A percentile compares a stretch with the other conserved stretches of the same genome.
phyloP scores from a whole-genome alignment of 2,329 filamentous ascomycete species.

The Penicillium paneum region DNA sequence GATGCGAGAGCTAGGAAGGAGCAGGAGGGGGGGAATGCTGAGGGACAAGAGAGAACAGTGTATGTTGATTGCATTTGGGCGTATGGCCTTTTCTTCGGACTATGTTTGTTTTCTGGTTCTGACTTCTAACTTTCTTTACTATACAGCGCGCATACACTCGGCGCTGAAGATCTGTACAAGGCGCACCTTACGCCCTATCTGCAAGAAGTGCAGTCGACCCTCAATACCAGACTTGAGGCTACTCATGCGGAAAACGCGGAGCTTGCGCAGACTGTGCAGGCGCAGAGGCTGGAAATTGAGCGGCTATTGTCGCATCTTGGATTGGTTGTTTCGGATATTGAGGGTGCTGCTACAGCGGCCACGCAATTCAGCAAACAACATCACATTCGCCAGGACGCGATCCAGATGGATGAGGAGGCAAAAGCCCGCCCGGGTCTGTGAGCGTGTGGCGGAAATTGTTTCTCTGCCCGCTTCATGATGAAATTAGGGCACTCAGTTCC shows the following conservation, averaged over 20 bases:
- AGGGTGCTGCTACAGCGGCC: conserved; percentile 48
- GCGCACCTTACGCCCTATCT: conserved; percentile 60
- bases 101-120: not conserved
- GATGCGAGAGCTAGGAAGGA: conserved; percentile 56
- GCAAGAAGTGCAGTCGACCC: conserved; percentile 47
- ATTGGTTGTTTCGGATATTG: conserved; percentile 55
- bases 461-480: conserved; percentile 25
- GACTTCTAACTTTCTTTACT: not conserved
- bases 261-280: conserved; percentile 50
- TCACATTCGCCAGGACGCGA: conserved; percentile 41
- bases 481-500: conserved; percentile 33
- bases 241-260: conserved; percentile 54
- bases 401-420: conserved; percentile 45
- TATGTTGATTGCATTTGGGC: conserved; percentile 37
- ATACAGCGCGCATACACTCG: conserved; percentile 56
- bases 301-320: conserved; percentile 55
- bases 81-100: not conserved
- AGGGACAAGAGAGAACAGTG: conserved; percentile 42
- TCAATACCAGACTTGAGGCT: conserved; percentile 50
- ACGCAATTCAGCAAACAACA: conserved; percentile 38
- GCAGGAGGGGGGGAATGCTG: conserved; percentile 27
- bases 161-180: conserved; percentile 54
- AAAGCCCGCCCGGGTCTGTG: conserved; percentile 29
- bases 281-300: conserved; percentile 58
- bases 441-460: conserved; percentile 8